Evolutionary conservation across 345 rosid species (phyloP), one percentile per base, ranked within the genome.

Genomic region (Raphanus sativus): DNA sequence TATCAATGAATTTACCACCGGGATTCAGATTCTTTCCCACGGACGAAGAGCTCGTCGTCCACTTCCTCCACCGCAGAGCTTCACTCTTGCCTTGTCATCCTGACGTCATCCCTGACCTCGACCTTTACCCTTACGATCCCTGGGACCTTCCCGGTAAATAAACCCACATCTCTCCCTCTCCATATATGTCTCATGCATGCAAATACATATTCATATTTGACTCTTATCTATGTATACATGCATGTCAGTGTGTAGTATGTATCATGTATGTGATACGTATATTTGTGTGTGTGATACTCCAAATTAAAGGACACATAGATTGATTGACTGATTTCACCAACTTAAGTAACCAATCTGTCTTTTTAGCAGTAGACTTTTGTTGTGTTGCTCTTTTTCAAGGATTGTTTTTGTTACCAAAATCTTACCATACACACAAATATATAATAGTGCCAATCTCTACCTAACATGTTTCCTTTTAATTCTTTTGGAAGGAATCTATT

Each of bases 91-190:
- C 97, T n/a, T 87, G 89, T 83, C 92, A 90, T 48, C 97, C 99
- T 1, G 93, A 95, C 42, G 90, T 95, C 78, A 95, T 95, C 77
- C 99, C 99, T 2, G 99, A 95, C 81, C 98, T 95, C 32, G 90
- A 88, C 42, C 90, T 95, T 52, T 87, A 83, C 77, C 90, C 90
- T 10, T 90, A 88, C 48, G 94, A 95, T 84, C 99, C 99, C 8
- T 95, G 99, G 99, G 92, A 95, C 62, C 98, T 94, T 13, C 83
- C 91, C 52, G 99, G 99, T 90, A 84, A 28, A 2, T 59, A 48
- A 34, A 45, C 55, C 16, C 42, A 36, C 26, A 67, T 25, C 4
- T 63, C 30, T 62, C 15, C 24, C 0, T 40, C n/a, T 52, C 25
- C 55, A 56, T 32, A 2, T 16, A 16, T 29, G 40, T 11, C 52